A percentile compares a stretch with the other conserved stretches of the same genome.
Evolutionary conservation across 371 early-diverging fungal species (phyloP).

Genomic region (Actinomucor elegans): DNA sequence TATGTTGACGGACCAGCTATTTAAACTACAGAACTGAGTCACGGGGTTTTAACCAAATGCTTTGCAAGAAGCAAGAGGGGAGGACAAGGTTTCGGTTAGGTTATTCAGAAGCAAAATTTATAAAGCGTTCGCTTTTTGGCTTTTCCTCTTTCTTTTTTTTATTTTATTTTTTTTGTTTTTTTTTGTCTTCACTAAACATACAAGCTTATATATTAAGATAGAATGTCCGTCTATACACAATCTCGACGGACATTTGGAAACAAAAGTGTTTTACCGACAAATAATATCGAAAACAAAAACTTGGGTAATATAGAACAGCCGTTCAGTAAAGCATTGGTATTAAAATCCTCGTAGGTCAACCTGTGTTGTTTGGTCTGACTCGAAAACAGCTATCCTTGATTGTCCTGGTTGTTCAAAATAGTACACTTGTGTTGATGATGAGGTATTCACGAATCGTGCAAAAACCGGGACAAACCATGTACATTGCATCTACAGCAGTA

Average conservation of each 20-base stretch:
- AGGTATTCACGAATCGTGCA: constrained; percentile 56
- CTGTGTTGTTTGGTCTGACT: constrained; percentile 31
- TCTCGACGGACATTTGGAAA: constrained; percentile 27
- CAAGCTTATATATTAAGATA: too few relatives aligned
- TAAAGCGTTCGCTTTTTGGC: too few relatives aligned
- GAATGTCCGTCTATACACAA: constrained; percentile 20
- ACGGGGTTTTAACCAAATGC: too few relatives aligned
- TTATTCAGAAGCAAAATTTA: too few relatives aligned
- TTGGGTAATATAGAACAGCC: constrained; percentile 3
- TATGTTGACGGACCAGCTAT: too few relatives aligned
- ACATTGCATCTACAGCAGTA: constrained; percentile 69
- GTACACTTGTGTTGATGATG: constrained; percentile 66
- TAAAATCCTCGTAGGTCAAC: constrained; percentile 30
- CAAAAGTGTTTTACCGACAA: constrained; percentile 20
- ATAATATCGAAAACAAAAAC: background rate
- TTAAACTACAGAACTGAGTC: too few relatives aligned
- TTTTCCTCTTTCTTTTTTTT: too few relatives aligned
- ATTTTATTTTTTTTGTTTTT: too few relatives aligned
- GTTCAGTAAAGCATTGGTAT: background rate
- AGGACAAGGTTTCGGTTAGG: too few relatives aligned
- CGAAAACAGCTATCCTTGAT: constrained; percentile 57
- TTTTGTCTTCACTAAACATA: too few relatives aligned
- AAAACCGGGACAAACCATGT: constrained; percentile 57
- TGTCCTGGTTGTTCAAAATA: constrained; percentile 61
- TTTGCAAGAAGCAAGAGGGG: too few relatives aligned